These are phyloP conservation scores for Rhizophora mangle DNA, from an alignment of 345 rosid genomes.

Conservation along the genomic window DNA sequence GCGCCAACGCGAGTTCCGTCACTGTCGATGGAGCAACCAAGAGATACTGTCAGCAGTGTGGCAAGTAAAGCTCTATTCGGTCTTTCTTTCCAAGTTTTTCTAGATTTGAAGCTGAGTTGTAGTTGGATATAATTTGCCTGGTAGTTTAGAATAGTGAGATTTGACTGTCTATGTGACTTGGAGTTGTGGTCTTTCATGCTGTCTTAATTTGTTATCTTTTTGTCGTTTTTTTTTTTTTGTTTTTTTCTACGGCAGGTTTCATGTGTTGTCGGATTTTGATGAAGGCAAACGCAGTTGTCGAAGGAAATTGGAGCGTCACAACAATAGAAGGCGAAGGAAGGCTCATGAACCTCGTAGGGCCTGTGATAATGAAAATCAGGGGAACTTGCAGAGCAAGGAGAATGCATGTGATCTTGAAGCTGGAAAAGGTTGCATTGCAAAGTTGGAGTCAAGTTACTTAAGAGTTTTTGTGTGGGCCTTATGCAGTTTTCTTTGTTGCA, in stretches of 20 bases:
- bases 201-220: not conserved
- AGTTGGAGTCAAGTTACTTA: constrained; percentile 3
- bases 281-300: constrained; percentile 93
- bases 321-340: constrained; percentile 75
- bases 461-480: not conserved
- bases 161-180: not conserved
- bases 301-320: constrained; percentile 91
- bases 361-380: constrained; percentile 38
- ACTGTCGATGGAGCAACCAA: constrained; percentile 61
- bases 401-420: constrained; percentile 50
- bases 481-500: constrained; percentile 4
- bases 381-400: constrained; percentile 39
- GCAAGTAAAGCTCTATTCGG: constrained; percentile 52
- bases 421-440: constrained; percentile 49
- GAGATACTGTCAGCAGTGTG: constrained; percentile 99
- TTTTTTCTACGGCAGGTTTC: constrained; percentile 54
- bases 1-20: constrained; percentile 67
- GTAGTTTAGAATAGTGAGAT: not conserved
- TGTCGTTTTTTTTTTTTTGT: too few relatives aligned
- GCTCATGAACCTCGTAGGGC: constrained; percentile 38
- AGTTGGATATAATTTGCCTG: too few relatives aligned
- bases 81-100: not conserved
- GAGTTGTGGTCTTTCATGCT: not conserved
- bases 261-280: constrained; percentile 75
- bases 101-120: too few relatives aligned